Evolutionary conservation across 192 early-diverging fungal genomes (phyloP), one percentile per base, ranked within the genome.

Genomic region (Fimicolochytrium jonesii): DNA sequence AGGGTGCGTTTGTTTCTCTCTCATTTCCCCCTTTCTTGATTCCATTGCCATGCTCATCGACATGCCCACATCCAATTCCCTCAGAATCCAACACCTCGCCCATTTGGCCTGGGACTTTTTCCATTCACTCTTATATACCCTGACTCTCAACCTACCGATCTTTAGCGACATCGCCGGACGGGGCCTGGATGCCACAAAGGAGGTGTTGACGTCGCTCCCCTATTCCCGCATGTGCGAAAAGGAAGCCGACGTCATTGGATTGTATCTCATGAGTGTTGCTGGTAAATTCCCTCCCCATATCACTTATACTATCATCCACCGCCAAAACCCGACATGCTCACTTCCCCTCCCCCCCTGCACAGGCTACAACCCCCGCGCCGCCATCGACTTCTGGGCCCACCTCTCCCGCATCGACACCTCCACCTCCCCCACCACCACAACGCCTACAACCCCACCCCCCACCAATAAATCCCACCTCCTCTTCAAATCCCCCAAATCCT

Each of bases 161-260:
- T 15, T 78, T 4, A 41, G 36, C 20, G 76, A 78, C 63, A 6
- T 78, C 18, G 58, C 45, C 28, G 76, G 76, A 2, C 54, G 69
- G 9, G 52, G 44, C 0, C 36, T 78, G 0, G 69, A 78, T 36
- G 57, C 43, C 15, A 62, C 58, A 17, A 66, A 67, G 2, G 66
- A 68, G 13, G 46, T 75, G 28, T 25, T 78, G 22, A 59, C 61
- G 18, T 59, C 58, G 1, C 37, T 69, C 30, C 76, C 76, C 0
- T 71, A 75, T 39, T 72, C 69, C 1, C 76, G 76, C 2, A 68
- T 78, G 55, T 75, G 73, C 56, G 76, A 78, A 42, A 64, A 46
- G n/a, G 76, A 78, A 47, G 76, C 76, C 2, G 76, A 78, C 51
- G 43, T 57, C 28, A 63, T 78, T 48, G 76, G 76, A 7, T n/a